These are phyloP conservation scores for Stachybotrys chlorohalonatus DNA, from an alignment of 2,329 filamentous ascomycete species.

Conservation along the genomic window DNA sequence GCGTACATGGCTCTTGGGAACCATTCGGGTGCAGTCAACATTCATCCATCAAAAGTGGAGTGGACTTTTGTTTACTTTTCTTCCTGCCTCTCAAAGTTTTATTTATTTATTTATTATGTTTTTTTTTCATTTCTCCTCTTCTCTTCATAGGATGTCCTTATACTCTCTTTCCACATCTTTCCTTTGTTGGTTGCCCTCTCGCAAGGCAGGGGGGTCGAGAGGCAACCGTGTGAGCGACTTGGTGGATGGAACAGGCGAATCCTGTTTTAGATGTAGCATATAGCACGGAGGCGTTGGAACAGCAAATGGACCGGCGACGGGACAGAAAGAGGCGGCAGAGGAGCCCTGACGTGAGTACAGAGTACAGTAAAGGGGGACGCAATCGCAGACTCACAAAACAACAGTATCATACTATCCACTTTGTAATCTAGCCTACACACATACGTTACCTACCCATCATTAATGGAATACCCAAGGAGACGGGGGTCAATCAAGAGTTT, in stretches of 20 bases:
- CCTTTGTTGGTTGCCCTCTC: not conserved
- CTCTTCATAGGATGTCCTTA: not conserved
- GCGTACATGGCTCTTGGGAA: not conserved
- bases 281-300: too few species aligned
- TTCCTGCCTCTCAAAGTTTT: not conserved
- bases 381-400: not conserved
- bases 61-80: not conserved
- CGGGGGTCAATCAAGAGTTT: not conserved
- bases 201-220: too few species aligned
- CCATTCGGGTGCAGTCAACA: not conserved
- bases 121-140: not conserved
- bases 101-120: not conserved
- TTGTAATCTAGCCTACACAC: constrained; percentile 6
- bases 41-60: not conserved
- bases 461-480: not conserved
- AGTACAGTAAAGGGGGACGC: too few species aligned
- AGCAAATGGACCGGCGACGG: not conserved
- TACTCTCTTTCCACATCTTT: not conserved
- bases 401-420: constrained; percentile 5
- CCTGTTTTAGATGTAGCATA: too few species aligned
- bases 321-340: too few species aligned
- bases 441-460: not conserved
- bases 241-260: too few species aligned
- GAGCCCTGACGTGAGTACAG: too few species aligned
- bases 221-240: too few species aligned